Evolutionary conservation across 2,329 filamentous ascomycete genomes (phyloP).

Genomic region (Colletotrichum caudatum): DNA sequence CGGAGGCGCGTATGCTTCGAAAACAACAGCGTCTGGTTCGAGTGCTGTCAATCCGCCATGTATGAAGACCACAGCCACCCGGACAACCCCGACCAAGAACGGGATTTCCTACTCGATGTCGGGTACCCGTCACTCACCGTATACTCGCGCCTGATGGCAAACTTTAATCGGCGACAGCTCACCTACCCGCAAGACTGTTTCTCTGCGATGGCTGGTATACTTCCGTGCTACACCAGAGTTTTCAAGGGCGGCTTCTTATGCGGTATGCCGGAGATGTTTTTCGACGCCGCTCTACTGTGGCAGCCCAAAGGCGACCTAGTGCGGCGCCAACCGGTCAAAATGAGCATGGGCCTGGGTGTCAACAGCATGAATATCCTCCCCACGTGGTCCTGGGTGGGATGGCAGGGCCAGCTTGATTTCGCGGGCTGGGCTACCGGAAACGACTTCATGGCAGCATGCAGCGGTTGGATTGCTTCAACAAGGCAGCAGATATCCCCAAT

Average conservation of each 20-base stretch:
- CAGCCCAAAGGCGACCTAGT: not conserved
- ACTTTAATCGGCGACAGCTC: not conserved
- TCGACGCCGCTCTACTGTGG: constrained; percentile 4
- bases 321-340: not conserved
- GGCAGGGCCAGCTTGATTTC: not conserved
- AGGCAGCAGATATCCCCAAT: not conserved
- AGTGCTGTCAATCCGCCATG: not conserved
- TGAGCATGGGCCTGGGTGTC: not conserved
- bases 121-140: not conserved
- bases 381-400: constrained; percentile 10
- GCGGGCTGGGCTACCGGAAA: not conserved
- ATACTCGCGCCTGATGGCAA: not conserved
- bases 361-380: not conserved
- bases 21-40: not conserved
- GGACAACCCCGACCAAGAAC: not conserved
- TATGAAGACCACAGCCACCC: not conserved
- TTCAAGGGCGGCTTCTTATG: not conserved
- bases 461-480: not conserved
- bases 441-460: not conserved
- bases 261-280: constrained; percentile 2
- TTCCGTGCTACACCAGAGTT: not conserved
- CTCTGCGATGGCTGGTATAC: not conserved
- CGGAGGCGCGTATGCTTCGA: not conserved
- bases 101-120: not conserved
- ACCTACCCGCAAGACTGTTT: not conserved